Base-by-base conservation (phyloP, 371 early-diverging fungal species). In the Lichtheimia hyalospora region DNA sequence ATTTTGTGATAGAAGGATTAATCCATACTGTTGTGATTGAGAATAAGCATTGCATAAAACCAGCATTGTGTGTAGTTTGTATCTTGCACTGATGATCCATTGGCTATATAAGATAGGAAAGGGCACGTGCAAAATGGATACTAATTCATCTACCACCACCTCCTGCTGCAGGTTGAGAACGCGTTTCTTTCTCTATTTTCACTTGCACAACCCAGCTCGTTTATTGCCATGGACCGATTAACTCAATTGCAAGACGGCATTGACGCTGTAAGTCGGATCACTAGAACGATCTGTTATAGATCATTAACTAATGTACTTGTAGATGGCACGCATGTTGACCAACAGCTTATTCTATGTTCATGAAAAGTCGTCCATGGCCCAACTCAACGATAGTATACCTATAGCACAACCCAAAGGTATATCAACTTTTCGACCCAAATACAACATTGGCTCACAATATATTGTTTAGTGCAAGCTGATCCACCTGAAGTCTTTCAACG, bases 211-310 rank as follows among this genome's bases (percentile, higher is more conserved):
- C 10, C 34, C 34, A 34, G 34, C 34, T 16, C 12, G 3, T 8
- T 4, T 46, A 1, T 0, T 7, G 0, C 48, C 49, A 77, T 70
- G 78, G 78, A 27, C 70, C 72, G 21, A 57, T 68, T 57, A 60
- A 85, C 86, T 16, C 86, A 85, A 61, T 60, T 85, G n/a, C 86
- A 85, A 62, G 83, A 85, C 75, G 78, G 84, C 7, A 82, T 85
- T 59, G 86, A 85, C 64, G 71, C 81, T 42, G 79, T 73, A 74
- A 18, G 62, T 57, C 5, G 16, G 7, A 59, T 18, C 52, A 28
- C 12, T 6, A 10, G 24, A 12, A 54, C 21, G 21, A 55, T 56
- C 23, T 3, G 3, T 14, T 25, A 18, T 5, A n/a, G n/a, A n/a
- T 3, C 21, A n/a, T 7, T 13, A n/a, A 56, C 13, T 7, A 10